Conservation (phyloP, 2,329 filamentous ascomycete genomes). For the Clarireedia hainanense region DNA sequence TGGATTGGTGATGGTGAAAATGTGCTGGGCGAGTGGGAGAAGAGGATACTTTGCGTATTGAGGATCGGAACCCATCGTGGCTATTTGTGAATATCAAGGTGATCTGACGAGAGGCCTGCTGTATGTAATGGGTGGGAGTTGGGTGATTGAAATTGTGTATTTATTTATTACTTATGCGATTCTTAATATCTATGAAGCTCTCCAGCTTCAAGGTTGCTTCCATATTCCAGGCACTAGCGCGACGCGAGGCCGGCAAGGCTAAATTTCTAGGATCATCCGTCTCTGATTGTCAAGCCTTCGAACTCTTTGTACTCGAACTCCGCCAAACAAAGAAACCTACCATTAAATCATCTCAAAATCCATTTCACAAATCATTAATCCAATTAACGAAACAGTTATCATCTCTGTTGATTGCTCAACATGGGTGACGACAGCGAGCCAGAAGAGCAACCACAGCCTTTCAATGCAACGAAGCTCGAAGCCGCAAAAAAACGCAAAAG, state of each 20-base stretch:
- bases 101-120: background rate
- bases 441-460: constrained; percentile 34
- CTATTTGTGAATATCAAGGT: background rate
- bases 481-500: constrained; percentile 35
- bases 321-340: background rate
- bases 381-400: no score
- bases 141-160: background rate
- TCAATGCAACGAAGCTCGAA: constrained; percentile 36
- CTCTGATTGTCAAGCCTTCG: background rate
- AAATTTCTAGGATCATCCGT: constrained; percentile 5
- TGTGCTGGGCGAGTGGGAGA: constrained; percentile 73
- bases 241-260: constrained; percentile 19
- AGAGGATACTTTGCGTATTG: constrained; percentile 81
- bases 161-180: constrained; percentile 10
- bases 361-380: no score
- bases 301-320: constrained; percentile 4
- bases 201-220: background rate
- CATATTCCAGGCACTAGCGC: constrained; percentile 22
- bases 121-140: background rate
- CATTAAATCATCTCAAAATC: background rate
- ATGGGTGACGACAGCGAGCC: constrained; percentile 27
- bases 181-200: constrained; percentile 17
- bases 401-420: constrained; percentile 1
- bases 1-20: constrained; percentile 79
- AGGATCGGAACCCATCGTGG: constrained; percentile 67